Percentiles rank a stretch among this genome's conserved stretches.
These are phyloP conservation scores for Zoysia matrella DNA, from an alignment of 202 grass and related monocot genomes.

Conservation along the genomic window DNA sequence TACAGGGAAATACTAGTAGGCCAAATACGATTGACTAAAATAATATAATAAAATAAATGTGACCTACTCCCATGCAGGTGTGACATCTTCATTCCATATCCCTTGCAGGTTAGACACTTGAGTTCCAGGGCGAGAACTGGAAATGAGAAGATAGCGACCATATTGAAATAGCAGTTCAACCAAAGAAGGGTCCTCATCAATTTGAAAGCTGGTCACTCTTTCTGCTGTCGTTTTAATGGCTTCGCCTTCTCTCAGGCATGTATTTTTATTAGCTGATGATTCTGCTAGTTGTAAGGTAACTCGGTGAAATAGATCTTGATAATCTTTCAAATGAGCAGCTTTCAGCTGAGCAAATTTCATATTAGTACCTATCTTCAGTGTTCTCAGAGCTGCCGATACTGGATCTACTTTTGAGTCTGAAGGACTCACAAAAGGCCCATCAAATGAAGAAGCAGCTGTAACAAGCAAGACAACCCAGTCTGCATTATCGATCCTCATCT, in stretches of 20 bases:
- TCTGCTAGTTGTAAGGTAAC: constrained; percentile 65
- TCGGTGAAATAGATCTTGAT: constrained; percentile 71
- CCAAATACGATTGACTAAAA: too few species aligned
- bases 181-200: constrained; percentile 70
- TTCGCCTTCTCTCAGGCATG: constrained; percentile 23
- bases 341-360: constrained; percentile 61
- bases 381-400: constrained; percentile 41
- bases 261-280: background rate
- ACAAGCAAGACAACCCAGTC: constrained; percentile 73
- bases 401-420: constrained; percentile 67
- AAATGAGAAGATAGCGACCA: constrained; percentile 81
- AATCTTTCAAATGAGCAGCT: constrained; percentile 75
- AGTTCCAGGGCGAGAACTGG: constrained; percentile 67
- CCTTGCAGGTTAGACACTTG: constrained; percentile 38
- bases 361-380: constrained; percentile 56
- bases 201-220: constrained; percentile 62
- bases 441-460: constrained; percentile 57
- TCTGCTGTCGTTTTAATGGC: constrained; percentile 53
- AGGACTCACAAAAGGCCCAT: constrained; percentile 61
- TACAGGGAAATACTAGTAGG: too few species aligned
- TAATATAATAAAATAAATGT: background rate
- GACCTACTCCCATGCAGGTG: constrained; percentile 66
- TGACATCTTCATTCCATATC: constrained; percentile 69
- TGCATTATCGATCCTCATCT: constrained; percentile 60
- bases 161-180: constrained; percentile 82